phyloP scores from a whole-genome alignment of 2,329 filamentous ascomycete genomes.

The Paraphaeosphaeria minitans region DNA sequence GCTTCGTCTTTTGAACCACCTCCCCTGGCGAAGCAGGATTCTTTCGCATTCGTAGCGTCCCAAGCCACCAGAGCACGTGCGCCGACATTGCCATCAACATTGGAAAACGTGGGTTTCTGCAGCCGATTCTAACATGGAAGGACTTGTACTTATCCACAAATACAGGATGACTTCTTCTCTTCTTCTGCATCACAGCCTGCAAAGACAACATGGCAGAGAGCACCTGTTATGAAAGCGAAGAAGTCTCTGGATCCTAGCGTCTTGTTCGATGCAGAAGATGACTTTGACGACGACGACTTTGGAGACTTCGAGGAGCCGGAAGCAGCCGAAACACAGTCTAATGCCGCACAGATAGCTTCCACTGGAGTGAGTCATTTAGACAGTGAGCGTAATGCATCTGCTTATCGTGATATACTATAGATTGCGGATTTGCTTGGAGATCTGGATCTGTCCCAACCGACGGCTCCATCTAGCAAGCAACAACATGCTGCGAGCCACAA shows the following conservation, averaged over 20 bases:
- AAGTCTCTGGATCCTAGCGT: conserved; percentile 45
- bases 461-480: conserved; percentile 11
- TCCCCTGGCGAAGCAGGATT: conserved; percentile 21
- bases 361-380: conserved; percentile 11
- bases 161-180: conserved; percentile 20
- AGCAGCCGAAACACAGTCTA: conserved; percentile 1
- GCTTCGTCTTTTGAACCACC: conserved; percentile 22
- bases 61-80: conserved; percentile 13
- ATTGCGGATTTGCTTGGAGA: conserved; percentile 37
- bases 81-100: neutral
- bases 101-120: conserved; percentile 5
- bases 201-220: conserved; percentile 30
- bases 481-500: conserved; percentile 7
- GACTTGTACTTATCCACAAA: neutral
- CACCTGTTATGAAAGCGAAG: conserved; percentile 37
- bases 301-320: conserved; percentile 42
- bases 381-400: neutral
- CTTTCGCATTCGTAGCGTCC: conserved; percentile 21
- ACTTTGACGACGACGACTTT: conserved; percentile 43
- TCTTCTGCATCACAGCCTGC: conserved; percentile 13
- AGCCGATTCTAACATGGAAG: neutral
- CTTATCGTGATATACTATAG: neutral
- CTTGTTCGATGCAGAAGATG: conserved; percentile 48
- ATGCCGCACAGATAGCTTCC: conserved; percentile 10
- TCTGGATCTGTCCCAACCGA: conserved; percentile 28